Conservation (phyloP, 108 stramenopile species). For the Fragilaria radians region DNA sequence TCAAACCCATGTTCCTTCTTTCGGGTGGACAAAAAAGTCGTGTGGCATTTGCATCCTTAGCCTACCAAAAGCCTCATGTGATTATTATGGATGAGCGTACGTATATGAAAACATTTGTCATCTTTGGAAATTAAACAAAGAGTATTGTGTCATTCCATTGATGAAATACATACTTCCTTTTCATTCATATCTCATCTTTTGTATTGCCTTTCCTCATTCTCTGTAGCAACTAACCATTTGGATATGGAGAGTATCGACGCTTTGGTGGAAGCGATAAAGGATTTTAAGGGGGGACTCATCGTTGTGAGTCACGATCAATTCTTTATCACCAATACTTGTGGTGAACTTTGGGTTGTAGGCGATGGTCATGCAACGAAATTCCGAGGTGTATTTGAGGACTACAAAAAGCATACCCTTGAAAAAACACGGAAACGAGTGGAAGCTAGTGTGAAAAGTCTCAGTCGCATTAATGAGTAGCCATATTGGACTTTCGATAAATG, state of each 20-base stretch:
- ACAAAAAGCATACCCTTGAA: slow-evolving; percentile 70
- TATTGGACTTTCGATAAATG: too few relatives aligned
- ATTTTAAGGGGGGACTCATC: slow-evolving; percentile 79
- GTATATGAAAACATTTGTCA: background rate
- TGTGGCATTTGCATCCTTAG: slow-evolving; percentile 77
- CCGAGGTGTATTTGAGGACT: slow-evolving; percentile 75
- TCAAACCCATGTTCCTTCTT: slow-evolving; percentile 57
- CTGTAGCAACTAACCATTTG: slow-evolving; percentile 89
- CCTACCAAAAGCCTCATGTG: slow-evolving; percentile 66
- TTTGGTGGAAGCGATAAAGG: slow-evolving; percentile 60
- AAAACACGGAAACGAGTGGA: slow-evolving; percentile 74
- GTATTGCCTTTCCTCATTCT: background rate
- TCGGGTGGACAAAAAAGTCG: slow-evolving; percentile 89
- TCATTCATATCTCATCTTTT: background rate
- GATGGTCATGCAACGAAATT: slow-evolving; percentile 62
- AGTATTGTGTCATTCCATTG: slow-evolving; percentile 4
- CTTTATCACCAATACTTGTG: slow-evolving; percentile 74
- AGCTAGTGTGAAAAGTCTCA: slow-evolving; percentile 70
- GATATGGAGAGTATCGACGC: slow-evolving; percentile 91
- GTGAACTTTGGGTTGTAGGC: slow-evolving; percentile 83
- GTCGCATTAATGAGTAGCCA: slow-evolving; percentile 40
- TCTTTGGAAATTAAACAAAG: background rate
- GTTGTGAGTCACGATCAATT: slow-evolving; percentile 89
- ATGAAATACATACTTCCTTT: slow-evolving; percentile 10
- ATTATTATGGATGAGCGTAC: slow-evolving; percentile 73